Evolutionary conservation across 331 rosid species (phyloP), one percentile per base, ranked within the genome.

Genomic region (Quercus phellos): DNA sequence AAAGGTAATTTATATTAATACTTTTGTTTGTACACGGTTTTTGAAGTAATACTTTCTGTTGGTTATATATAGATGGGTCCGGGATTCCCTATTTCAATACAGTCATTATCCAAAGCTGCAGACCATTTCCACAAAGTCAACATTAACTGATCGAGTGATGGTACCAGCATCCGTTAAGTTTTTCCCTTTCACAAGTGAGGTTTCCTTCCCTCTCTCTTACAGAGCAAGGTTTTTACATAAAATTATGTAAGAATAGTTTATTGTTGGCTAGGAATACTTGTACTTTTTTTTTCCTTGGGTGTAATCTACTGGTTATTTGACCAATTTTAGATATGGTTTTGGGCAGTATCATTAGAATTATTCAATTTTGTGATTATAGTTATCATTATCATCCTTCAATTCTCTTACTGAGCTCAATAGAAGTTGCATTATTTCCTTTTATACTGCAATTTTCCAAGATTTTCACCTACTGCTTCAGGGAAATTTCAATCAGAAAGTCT

Each of bases 51-150:
- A 34, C 27, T 32, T 16, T 83, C 17, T 61, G 67, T 60, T 59
- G 55, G 29, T 24, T 68, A 66, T 51, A 35, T 83, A 87, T 89
- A 95, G 99, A 95, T 95, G 97, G 99, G 99, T 76, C 89, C 93
- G 0, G 97, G 93, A 70, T 87, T 86, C 54, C 91, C 98, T 4
- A 86, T 95, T 76, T 88, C 99, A 46, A 84, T 95, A 69, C 99
- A 92, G 64, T 95, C 99, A 0, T 8, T 92, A 77, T 88, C 98
- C 83, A 92, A 89, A 87, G 99, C 97, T 68, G 98, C 97, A 32
- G 99, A 95, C 81, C 87, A 87, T 81, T 91, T 87, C 95, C 93
- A 86, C 84, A 92, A 84, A 76, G 75, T 74, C 84, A 80, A 85
- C 86, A 72, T 91, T 66, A 83, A 84, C 53, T 88, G 79, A 90